phyloP scores from a whole-genome alignment of 768 basidiomycete genomes.

The Saitozyma sp. region DNA sequence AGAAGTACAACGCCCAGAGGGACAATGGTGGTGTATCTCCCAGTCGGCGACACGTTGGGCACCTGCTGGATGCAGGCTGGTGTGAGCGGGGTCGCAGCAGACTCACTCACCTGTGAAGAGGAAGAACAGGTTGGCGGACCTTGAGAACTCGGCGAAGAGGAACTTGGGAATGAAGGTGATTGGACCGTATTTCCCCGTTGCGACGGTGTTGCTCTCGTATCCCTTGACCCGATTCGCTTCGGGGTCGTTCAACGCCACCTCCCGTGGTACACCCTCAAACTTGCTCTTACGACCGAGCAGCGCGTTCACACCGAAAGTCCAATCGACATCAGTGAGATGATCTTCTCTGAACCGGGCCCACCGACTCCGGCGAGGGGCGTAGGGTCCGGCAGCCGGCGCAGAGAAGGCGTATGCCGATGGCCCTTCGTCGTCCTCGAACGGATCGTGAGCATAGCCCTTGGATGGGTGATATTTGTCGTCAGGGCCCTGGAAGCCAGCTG shows the following conservation, averaged over 20 bases:
- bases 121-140: conserved; percentile 98
- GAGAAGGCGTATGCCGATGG: conserved; percentile 39
- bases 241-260: conserved; percentile 61
- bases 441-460: conserved; percentile 39
- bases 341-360: conserved; percentile 37
- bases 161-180: conserved; percentile 89
- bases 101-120: conserved; percentile 68
- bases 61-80: conserved; percentile 93
- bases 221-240: conserved; percentile 57
- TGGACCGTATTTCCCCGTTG: conserved; percentile 92
- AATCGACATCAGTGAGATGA: conserved; percentile 45
- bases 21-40: conserved; percentile 88
- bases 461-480: conserved; percentile 22
- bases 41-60: conserved; percentile 94
- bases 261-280: conserved; percentile 55
- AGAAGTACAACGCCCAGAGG: conserved; percentile 85
- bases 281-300: conserved; percentile 35
- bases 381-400: conserved; percentile 29
- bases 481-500: conserved; percentile 40
- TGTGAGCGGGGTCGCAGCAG: neutral
- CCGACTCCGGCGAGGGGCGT: conserved; percentile 25
- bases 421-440: conserved; percentile 40
- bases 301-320: conserved; percentile 44
- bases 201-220: conserved; percentile 80
- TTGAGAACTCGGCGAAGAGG: conserved; percentile 93